A percentile compares a stretch with the other conserved stretches of the same genome.
These are phyloP conservation scores for Oenanthe sinensis DNA, from an alignment of 129 eudicot species.

Conservation along the genomic window DNA sequence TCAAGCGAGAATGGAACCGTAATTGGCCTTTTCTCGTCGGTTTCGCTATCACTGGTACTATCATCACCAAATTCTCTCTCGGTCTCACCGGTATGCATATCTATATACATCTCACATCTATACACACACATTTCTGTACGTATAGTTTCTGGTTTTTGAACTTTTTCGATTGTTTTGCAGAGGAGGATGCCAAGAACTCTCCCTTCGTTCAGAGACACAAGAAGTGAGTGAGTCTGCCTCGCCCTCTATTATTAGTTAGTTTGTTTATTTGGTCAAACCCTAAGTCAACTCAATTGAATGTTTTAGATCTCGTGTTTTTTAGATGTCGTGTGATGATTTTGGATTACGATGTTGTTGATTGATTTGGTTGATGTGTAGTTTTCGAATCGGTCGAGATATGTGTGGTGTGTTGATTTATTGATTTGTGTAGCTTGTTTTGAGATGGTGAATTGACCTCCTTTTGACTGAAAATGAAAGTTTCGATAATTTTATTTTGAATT, in stretches of 20 bases:
- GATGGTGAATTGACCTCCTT: background rate
- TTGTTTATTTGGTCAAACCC: background rate
- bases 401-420: background rate
- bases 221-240: slow-evolving; percentile 12
- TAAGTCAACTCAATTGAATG: background rate
- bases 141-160: background rate
- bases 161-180: slow-evolving; percentile 11
- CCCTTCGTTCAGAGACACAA: slow-evolving; percentile 47
- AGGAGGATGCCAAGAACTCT: slow-evolving; percentile 56
- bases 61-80: slow-evolving; percentile 48
- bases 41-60: slow-evolving; percentile 46
- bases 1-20: slow-evolving; percentile 48
- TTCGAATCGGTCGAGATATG: background rate
- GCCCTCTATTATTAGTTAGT: background rate
- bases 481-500: background rate
- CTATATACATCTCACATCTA: background rate
- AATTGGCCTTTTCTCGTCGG: slow-evolving; percentile 61
- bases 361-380: background rate
- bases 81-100: slow-evolving; percentile 33
- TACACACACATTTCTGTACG: background rate
- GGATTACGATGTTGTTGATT: background rate
- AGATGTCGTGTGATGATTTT: background rate
- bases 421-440: background rate
- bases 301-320: background rate
- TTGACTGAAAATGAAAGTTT: background rate